Base-by-base conservation (phyloP, 2,329 filamentous ascomycete species). In the Penicillium sp. region DNA sequence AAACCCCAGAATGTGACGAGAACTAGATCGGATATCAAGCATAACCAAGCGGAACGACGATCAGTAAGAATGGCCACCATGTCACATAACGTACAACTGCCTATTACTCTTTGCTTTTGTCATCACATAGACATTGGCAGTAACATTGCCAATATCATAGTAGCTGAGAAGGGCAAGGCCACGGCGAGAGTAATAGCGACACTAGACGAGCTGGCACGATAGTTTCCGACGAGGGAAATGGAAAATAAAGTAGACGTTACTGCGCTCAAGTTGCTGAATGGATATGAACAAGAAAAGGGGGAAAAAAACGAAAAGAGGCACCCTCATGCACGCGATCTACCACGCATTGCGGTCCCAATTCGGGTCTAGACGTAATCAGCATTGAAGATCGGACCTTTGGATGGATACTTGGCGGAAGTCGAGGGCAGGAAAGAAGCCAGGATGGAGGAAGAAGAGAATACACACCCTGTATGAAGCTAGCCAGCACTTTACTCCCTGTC, bases 401-500 rank as follows among this genome's bases (percentile, higher is more conserved):
- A n/a, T n/a, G n/a, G n/a, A n/a, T n/a, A n/a, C n/a, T n/a, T n/a
- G n/a, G n/a, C n/a, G n/a, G n/a, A n/a, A n/a, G n/a, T n/a, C n/a
- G n/a, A n/a, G n/a, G n/a, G n/a, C n/a, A n/a, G n/a, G n/a, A n/a
- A n/a, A n/a, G n/a, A n/a, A n/a, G n/a, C n/a, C n/a, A n/a, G n/a
- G n/a, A n/a, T n/a, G n/a, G n/a, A n/a, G n/a, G n/a, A n/a, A n/a
- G n/a, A n/a, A n/a, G n/a, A n/a, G n/a, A n/a, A 17, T 23, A 56
- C 77, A 59, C 62, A 94, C 90, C 93, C 72, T 98, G 93, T 61
- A 98, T 90, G 74, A 97, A 98, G 19, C 87, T 87, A 9, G 90
- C 91, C 58, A 98, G 70, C 43, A 98, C 93, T 71, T 97, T 95
- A 69, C 89, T 96, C 36, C 93, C 93, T 19, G 93, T 98, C 79